These are phyloP conservation scores for Mimosa pudica DNA, from an alignment of 306 rosid species.

Conservation along the genomic window DNA sequence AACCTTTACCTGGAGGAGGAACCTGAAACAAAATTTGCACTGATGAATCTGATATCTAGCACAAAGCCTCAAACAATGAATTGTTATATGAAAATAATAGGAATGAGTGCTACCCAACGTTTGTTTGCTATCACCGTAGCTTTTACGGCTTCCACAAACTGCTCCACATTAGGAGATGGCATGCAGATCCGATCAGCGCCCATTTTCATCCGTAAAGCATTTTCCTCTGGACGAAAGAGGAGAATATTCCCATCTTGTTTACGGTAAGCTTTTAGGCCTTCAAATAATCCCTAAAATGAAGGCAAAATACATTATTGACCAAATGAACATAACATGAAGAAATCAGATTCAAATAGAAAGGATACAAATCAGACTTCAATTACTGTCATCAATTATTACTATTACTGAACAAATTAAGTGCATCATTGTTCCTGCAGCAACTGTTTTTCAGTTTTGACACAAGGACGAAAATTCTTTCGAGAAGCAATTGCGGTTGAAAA, in stretches of 20 bases:
- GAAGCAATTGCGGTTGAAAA: background rate
- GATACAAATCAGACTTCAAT: background rate
- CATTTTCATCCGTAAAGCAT: slow-evolving; percentile 70
- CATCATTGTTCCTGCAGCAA: slow-evolving; percentile 6
- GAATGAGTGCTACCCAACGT: slow-evolving; percentile 70
- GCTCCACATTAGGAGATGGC: slow-evolving; percentile 87
- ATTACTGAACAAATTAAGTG: background rate
- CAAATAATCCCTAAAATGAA: slow-evolving; percentile 80
- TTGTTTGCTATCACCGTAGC: slow-evolving; percentile 87
- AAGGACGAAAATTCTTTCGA: too few relatives aligned
- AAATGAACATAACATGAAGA: slow-evolving; percentile 17
- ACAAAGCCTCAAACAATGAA: slow-evolving; percentile 21
- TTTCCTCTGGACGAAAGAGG: slow-evolving; percentile 93
- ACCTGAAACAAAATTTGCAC: slow-evolving; percentile 57
- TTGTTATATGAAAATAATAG: slow-evolving; percentile 6
- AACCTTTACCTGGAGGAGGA: slow-evolving; percentile 92
- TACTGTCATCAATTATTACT: background rate
- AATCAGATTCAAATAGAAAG: background rate
- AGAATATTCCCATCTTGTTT: slow-evolving; percentile 71
- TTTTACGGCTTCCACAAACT: slow-evolving; percentile 88
- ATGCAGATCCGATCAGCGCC: slow-evolving; percentile 99
- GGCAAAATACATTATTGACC: slow-evolving; percentile 21
- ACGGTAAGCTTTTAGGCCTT: slow-evolving; percentile 92
- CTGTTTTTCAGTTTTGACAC: background rate
- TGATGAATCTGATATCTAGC: slow-evolving; percentile 12